Evolutionary conservation across 306 rosid genomes (phyloP).

Genomic region (Begonia masoniana): DNA sequence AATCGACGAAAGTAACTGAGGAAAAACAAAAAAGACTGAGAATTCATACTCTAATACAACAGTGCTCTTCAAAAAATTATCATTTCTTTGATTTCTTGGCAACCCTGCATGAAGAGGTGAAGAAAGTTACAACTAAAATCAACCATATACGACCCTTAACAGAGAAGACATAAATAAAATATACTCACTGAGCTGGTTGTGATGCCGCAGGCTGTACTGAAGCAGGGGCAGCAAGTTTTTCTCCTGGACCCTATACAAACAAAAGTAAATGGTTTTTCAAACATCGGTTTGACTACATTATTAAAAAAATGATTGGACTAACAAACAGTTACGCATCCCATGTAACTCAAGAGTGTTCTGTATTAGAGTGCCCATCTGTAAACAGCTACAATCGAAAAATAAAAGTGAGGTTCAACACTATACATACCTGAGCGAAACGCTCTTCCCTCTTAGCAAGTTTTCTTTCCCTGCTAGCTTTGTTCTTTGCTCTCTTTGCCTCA

Average conservation of each 20-base stretch:
- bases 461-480: constrained; percentile 94
- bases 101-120: constrained; percentile 29
- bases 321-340: too few relatives aligned
- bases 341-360: too few relatives aligned
- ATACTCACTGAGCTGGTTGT: constrained; percentile 57
- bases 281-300: too few relatives aligned
- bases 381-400: too few relatives aligned
- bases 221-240: constrained; percentile 23
- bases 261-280: too few relatives aligned
- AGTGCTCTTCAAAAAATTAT: constrained; percentile 1
- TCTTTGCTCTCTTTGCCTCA: constrained; percentile 92
- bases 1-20: too few relatives aligned
- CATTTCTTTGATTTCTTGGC: constrained; percentile 75
- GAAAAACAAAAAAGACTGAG: too few relatives aligned
- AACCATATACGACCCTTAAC: neutral
- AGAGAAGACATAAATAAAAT: too few relatives aligned
- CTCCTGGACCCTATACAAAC: constrained; percentile 64
- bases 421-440: constrained; percentile 65
- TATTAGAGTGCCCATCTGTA: too few relatives aligned
- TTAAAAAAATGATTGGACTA: too few relatives aligned
- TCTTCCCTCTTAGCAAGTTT: constrained; percentile 82
- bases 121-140: neutral
- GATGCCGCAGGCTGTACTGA: constrained; percentile 20
- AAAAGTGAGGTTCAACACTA: too few relatives aligned
- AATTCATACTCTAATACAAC: too few relatives aligned